Evolutionary conservation across 768 basidiomycete genomes (phyloP).

Genomic region (Auricularia auricula-judae): DNA sequence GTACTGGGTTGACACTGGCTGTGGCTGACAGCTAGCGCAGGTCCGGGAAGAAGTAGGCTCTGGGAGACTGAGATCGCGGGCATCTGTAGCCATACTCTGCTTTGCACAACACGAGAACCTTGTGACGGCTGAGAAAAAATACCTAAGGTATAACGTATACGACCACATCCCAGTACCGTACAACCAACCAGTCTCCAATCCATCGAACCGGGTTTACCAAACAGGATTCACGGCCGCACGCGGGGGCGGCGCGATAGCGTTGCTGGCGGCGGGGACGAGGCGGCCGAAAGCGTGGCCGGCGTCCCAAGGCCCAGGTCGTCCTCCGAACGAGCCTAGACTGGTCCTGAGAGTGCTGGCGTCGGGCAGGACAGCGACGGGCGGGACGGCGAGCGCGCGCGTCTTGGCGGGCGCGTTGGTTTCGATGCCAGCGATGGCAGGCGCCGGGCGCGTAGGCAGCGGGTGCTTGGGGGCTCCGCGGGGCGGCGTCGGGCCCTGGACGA

Average conservation of each 20-base stretch:
- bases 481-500: constrained; percentile 51
- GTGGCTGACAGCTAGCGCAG: not conserved
- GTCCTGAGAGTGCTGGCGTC: not conserved
- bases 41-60: not conserved
- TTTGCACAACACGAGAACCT: too few species aligned
- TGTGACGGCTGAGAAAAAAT: too few species aligned
- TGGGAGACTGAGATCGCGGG: too few species aligned
- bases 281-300: not conserved
- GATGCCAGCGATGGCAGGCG: constrained; percentile 25
- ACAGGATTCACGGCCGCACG: not conserved
- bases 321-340: not conserved
- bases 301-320: not conserved
- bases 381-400: not conserved
- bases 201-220: not conserved
- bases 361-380: not conserved
- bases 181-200: not conserved
- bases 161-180: too few species aligned
- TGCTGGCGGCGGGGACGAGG: not conserved
- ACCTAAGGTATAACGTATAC: too few species aligned
- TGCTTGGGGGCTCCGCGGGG: constrained; percentile 52
- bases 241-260: not conserved
- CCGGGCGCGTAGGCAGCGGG: constrained; percentile 54
- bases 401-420: not conserved
- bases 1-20: not conserved
- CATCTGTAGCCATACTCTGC: too few species aligned